Percentiles rank a stretch among this genome's conserved stretches.
Conservation (phyloP, 495 filamentous ascomycete genomes). For the Penicillium crystallinum region DNA sequence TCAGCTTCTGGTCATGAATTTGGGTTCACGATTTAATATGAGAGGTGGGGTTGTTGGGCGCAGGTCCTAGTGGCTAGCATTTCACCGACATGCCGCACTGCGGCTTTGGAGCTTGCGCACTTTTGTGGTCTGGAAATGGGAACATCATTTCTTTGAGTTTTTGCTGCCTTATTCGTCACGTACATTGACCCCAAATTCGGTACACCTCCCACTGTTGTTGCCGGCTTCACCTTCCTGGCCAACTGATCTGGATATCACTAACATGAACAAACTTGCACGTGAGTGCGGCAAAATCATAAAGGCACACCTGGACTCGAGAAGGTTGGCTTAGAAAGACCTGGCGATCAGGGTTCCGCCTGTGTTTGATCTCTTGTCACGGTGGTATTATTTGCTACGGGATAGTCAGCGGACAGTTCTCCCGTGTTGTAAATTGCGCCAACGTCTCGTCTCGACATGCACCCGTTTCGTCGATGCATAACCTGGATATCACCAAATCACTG, state of each 20-base stretch:
- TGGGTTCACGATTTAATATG: not conserved
- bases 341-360: not conserved
- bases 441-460: not conserved
- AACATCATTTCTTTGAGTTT: not conserved
- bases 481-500: not conserved
- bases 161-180: not conserved
- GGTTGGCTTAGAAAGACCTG: not conserved
- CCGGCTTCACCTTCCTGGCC: not conserved
- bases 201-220: not conserved
- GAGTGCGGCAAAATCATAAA: not conserved
- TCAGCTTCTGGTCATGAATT: not conserved
- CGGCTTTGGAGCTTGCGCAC: not conserved
- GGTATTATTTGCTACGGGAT: conserved; percentile 1
- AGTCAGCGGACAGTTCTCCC: conserved; percentile 1
- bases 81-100: not conserved
- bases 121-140: not conserved
- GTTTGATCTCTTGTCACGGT: not conserved
- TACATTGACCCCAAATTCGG: conserved; percentile 2
- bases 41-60: not conserved
- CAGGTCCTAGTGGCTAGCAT: conserved; percentile 3
- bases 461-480: not conserved
- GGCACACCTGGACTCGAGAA: not conserved
- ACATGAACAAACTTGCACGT: not conserved
- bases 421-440: conserved; percentile 14
- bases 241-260: not conserved